Evolutionary conservation across 768 basidiomycete species (phyloP).

Genomic region (Boletus rubescentipes): DNA sequence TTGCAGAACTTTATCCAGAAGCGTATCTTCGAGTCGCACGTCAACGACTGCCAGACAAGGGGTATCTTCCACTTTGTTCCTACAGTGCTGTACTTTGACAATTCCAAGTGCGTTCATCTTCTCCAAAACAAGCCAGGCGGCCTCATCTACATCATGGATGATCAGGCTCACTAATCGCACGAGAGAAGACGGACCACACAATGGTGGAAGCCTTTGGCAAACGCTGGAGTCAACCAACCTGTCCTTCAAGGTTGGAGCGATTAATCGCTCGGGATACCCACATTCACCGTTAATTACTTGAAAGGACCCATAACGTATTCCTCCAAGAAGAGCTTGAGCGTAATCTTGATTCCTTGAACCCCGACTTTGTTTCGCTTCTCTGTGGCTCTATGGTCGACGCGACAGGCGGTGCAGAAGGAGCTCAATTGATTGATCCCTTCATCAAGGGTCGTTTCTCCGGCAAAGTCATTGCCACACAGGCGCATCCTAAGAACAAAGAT

Average conservation of each 20-base stretch:
- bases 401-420: too few species aligned
- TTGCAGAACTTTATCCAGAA: too few species aligned
- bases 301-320: slow-evolving; percentile 90
- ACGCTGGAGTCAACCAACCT: slow-evolving; percentile 90
- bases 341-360: slow-evolving; percentile 55
- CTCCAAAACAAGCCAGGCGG: too few species aligned
- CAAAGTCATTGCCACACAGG: too few species aligned
- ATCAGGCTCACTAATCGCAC: slow-evolving; percentile 78
- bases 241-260: slow-evolving; percentile 71
- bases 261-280: slow-evolving; percentile 76
- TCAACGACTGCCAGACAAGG: too few species aligned
- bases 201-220: slow-evolving; percentile 94
- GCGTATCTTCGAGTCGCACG: too few species aligned
- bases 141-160: slow-evolving; percentile 94
- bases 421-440: too few species aligned
- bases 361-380: too few species aligned
- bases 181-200: slow-evolving; percentile 80
- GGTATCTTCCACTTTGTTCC: too few species aligned
- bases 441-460: too few species aligned
- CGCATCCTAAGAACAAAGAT: too few species aligned
- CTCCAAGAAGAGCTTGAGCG: slow-evolving; percentile 78
- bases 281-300: slow-evolving; percentile 89
- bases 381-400: too few species aligned
- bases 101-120: slow-evolving; percentile 81
- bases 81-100: slow-evolving; percentile 65